A percentile compares a stretch with the other conserved stretches of the same genome.
These are phyloP conservation scores for Mallotus repandus DNA, from an alignment of 441 rosid genomes.

Conservation along the genomic window DNA sequence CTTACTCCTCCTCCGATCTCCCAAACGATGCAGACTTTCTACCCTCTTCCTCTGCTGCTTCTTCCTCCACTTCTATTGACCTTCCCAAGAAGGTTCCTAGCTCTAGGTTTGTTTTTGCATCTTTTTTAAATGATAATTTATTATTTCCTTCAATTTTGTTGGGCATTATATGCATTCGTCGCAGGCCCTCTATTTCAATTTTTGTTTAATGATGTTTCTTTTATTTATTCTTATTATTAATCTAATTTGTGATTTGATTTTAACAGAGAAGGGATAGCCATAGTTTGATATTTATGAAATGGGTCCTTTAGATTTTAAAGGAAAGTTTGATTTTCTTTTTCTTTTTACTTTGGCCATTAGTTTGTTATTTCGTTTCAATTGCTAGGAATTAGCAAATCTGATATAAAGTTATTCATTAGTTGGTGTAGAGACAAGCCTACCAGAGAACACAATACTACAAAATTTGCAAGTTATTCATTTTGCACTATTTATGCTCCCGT, in stretches of 20 bases:
- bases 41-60: conserved; percentile 23
- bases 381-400: too few relatives aligned
- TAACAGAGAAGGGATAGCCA: too few relatives aligned
- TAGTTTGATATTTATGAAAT: background rate
- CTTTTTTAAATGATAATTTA: background rate
- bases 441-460: conserved; percentile 24
- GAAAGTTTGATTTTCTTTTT: background rate
- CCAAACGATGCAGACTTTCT: conserved; percentile 28
- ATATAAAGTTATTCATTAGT: too few relatives aligned
- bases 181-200: too few relatives aligned
- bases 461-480: conserved; percentile 35
- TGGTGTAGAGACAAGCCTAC: conserved; percentile 31
- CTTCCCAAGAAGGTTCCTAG: conserved; percentile 72
- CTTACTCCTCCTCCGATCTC: conserved; percentile 26
- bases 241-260: too few relatives aligned
- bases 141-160: too few relatives aligned
- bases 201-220: too few relatives aligned
- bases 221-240: too few relatives aligned
- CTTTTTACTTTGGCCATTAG: too few relatives aligned
- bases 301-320: background rate
- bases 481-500: conserved; percentile 7
- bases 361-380: too few relatives aligned
- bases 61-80: conserved; percentile 34
- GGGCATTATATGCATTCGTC: too few relatives aligned
- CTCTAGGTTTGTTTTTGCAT: conserved; percentile 55